These are phyloP conservation scores for Cercospora zeina DNA, from an alignment of 2,329 filamentous ascomycete genomes.

Conservation along the genomic window DNA sequence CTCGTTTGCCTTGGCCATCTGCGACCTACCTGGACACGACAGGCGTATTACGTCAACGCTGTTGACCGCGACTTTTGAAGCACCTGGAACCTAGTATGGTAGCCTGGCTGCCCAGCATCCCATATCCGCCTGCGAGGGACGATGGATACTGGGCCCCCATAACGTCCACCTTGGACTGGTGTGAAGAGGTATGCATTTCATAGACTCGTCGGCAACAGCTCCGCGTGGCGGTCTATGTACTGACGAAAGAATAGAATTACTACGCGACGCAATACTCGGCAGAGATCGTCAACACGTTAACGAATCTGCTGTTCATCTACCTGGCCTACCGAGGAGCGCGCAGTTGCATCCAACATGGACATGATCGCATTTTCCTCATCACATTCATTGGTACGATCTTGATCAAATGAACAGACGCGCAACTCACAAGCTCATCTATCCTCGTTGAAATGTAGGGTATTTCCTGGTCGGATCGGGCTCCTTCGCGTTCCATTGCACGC, in stretches of 20 bases:
- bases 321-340: conserved; percentile 73
- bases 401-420: too few relatives aligned
- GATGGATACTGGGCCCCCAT: conserved; percentile 62
- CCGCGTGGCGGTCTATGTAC: conserved; percentile 5
- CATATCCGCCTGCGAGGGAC: conserved; percentile 36
- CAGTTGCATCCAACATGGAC: conserved; percentile 68
- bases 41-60: background rate
- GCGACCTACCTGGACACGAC: background rate
- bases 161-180: conserved; percentile 75
- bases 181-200: conserved; percentile 63
- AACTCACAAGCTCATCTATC: background rate
- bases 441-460: conserved; percentile 45
- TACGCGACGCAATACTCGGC: conserved; percentile 73
- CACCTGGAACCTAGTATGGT: conserved; percentile 40
- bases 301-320: conserved; percentile 78
- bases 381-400: conserved; percentile 51
- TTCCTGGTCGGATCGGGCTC: conserved; percentile 62
- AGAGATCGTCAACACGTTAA: conserved; percentile 76
- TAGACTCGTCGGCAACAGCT: background rate
- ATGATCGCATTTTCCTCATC: conserved; percentile 74
- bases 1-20: background rate
- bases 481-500: conserved; percentile 63
- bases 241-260: conserved; percentile 60
- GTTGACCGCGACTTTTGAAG: background rate
- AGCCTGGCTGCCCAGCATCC: conserved; percentile 36